phyloP scores from a whole-genome alignment of 371 early-diverging fungal genomes.

The Dinochytrium kinnereticum region DNA sequence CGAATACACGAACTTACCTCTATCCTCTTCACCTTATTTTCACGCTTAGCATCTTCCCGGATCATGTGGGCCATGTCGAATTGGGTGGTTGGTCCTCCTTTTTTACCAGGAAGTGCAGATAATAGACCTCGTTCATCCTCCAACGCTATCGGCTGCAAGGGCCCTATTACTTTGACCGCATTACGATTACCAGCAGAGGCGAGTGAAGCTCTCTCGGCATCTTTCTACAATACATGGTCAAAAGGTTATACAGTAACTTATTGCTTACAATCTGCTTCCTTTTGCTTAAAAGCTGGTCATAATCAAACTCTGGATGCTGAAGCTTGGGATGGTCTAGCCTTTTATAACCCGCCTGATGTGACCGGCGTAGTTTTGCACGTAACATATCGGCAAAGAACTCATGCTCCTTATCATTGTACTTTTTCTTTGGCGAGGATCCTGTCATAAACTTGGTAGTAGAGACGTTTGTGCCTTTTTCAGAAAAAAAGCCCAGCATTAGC shows the following conservation, averaged over 20 bases:
- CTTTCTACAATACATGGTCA: background rate
- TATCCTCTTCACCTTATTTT: background rate
- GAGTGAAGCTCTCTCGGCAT: background rate
- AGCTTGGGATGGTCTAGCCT: slow-evolving; percentile 35
- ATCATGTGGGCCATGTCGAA: slow-evolving; percentile 16
- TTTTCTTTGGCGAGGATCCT: slow-evolving; percentile 30
- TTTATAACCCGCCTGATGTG: slow-evolving; percentile 34
- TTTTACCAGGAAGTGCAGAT: background rate
- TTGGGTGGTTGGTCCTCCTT: slow-evolving; percentile 13
- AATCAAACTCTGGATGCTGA: slow-evolving; percentile 27
- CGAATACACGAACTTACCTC: slow-evolving; percentile 9
- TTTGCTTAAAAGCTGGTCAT: slow-evolving; percentile 6
- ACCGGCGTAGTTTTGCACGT: slow-evolving; percentile 39
- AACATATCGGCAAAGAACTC: slow-evolving; percentile 48
- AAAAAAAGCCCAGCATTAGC: no score
- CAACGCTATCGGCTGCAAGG: background rate
- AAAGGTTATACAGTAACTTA: background rate
- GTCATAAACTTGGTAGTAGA: slow-evolving; percentile 2
- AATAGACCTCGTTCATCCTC: background rate
- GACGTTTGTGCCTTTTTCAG: background rate
- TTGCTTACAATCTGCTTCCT: background rate
- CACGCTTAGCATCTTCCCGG: slow-evolving; percentile 17
- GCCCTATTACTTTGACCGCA: background rate
- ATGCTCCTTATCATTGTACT: slow-evolving; percentile 44
- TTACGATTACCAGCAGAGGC: background rate